Conservation (phyloP, 306 rosid genomes). For the Cucumis melo region DNA sequence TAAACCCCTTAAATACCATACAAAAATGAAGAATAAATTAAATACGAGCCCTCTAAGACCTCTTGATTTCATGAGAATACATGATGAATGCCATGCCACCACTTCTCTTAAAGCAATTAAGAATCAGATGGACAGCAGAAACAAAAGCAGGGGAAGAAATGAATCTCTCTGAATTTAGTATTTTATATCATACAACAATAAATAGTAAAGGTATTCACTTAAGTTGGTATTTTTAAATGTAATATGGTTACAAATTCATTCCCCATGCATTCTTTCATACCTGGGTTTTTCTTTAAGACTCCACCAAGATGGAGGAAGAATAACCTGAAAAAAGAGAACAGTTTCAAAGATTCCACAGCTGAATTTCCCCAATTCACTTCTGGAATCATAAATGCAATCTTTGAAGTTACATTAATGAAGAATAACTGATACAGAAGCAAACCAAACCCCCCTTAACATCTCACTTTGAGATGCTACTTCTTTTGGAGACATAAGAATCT, state of each 20-base stretch:
- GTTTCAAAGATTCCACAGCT: background rate
- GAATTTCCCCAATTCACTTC: background rate
- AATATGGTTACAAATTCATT: background rate
- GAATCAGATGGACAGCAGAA: background rate
- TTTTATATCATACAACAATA: background rate
- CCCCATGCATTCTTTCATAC: constrained; percentile 3
- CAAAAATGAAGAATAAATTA: too few relatives aligned
- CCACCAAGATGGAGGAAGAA: constrained; percentile 2
- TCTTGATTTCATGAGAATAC: background rate
- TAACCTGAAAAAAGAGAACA: background rate
- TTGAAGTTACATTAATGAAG: background rate
- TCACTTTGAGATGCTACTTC: background rate
- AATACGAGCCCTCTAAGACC: background rate
- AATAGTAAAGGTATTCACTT: background rate
- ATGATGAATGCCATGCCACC: background rate
- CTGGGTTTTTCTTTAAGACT: constrained; percentile 7
- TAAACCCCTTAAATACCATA: too few relatives aligned
- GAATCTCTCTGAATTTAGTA: background rate
- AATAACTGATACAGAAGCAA: background rate
- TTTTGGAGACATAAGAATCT: background rate
- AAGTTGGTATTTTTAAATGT: background rate
- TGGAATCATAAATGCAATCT: constrained; percentile 1
- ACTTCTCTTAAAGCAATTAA: background rate
- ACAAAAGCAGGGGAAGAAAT: background rate
- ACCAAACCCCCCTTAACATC: background rate